Base-by-base conservation (phyloP, 2,329 filamentous ascomycete genomes). In the Ophiostoma sp. region DNA sequence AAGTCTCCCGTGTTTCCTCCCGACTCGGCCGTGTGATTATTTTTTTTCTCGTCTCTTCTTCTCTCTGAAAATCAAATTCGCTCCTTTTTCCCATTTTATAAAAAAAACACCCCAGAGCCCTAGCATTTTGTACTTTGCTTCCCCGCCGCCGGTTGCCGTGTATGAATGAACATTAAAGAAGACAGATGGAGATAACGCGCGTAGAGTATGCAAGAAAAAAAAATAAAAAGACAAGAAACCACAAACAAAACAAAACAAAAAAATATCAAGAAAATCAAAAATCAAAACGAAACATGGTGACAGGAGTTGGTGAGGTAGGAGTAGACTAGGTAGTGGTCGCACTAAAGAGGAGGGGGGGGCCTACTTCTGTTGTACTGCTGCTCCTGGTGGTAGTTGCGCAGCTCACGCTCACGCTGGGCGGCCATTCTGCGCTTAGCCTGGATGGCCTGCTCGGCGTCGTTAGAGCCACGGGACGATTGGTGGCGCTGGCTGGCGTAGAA, bases 341-440 rank as follows among this genome's bases (percentile, higher is more conserved):
- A 23, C 1, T 57, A 33, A 23, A 66, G 23, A 48, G 36, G 85
- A 86, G 86, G 87, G 87, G 88, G 87, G 81, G 89, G 89, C 91
- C 89, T 92, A 98, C 95, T 97, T 92, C 94, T 90, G 86, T 98
- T 96, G 84, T 96, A 98, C 89, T 99, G 95, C 88, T 99, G 95
- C 88, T 99, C 95, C 84, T 97, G 96, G 84, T 99, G 95, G 84
- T 98, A 97, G 83, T 98, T 99, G 82, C 95, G 93, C 81, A 99
- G 90, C 85, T 99, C 95, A 82, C 94, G 92, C 86, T 99, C 95
- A 82, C 95, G 92, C 84, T 98, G 95, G 80, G 95, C 95, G 78
- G 95, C 95, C 92, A 98, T 96, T 85, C 94, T 91, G 84, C 95
- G 93, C 87, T 98, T 98, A 77, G 93, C 94, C 88, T 98, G 95